Conservation (phyloP, 768 basidiomycete genomes). For the Pleurotus cornucopiae region DNA sequence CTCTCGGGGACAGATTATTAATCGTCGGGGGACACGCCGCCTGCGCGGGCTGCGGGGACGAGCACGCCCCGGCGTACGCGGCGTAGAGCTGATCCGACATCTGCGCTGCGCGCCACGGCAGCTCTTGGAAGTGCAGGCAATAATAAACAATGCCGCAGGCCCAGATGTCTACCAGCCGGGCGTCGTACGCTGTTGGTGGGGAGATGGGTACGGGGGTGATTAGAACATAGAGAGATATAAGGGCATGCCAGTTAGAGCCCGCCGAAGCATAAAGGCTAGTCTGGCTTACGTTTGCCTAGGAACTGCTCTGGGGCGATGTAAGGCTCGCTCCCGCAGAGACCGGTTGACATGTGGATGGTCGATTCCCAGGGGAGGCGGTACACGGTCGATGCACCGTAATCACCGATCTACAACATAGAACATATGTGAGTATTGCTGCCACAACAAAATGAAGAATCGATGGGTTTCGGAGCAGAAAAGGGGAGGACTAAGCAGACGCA, state of each 20-base stretch:
- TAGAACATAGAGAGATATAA: constrained; percentile 6
- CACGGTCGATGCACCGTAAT: constrained; percentile 98
- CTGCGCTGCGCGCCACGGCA: constrained; percentile 97
- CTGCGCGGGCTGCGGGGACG: constrained; percentile 38
- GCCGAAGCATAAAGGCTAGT: constrained; percentile 23
- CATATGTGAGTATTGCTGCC: not conserved
- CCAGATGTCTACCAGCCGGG: constrained; percentile 97
- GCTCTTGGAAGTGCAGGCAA: constrained; percentile 96
- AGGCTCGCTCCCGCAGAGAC: constrained; percentile 95
- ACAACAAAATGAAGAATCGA: not conserved
- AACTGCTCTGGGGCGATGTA: constrained; percentile 99
- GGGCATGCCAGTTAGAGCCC: constrained; percentile 30
- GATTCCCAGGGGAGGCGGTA: constrained; percentile 98
- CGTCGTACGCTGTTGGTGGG: constrained; percentile 80
- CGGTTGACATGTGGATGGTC: constrained; percentile 95
- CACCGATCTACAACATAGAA: constrained; percentile 68
- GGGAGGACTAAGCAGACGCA: constrained; percentile 27
- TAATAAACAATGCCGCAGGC: constrained; percentile 97
- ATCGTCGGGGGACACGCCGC: constrained; percentile 62
- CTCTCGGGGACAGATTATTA: constrained; percentile 83
- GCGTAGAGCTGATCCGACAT: constrained; percentile 75
- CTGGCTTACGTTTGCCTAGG: constrained; percentile 85
- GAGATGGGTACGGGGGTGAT: not conserved
- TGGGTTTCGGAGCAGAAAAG: not conserved
- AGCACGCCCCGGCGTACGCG: constrained; percentile 62